Conservation (phyloP, 805 yeast species). For the Cyberlindnera mycetangii region DNA sequence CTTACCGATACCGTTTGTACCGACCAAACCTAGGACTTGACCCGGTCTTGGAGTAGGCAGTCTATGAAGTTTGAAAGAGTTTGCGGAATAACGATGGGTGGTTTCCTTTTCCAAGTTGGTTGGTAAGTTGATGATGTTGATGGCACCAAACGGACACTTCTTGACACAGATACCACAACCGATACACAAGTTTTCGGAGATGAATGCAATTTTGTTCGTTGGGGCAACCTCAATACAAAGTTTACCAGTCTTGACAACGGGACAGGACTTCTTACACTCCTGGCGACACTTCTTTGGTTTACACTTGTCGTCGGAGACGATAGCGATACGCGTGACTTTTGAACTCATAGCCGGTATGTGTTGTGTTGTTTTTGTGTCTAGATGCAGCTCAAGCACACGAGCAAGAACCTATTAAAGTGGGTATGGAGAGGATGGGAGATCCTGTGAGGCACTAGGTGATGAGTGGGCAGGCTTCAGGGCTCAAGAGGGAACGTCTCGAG, state of each 20-base stretch:
- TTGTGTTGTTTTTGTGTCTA: not conserved
- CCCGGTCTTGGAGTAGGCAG: constrained; percentile 99
- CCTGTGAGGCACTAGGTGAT: too few relatives aligned
- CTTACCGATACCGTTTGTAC: constrained; percentile 99
- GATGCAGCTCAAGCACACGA: too few relatives aligned
- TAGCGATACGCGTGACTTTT: constrained; percentile 82
- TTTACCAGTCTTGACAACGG: constrained; percentile 97
- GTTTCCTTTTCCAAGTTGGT: constrained; percentile 90
- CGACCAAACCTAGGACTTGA: constrained; percentile 95
- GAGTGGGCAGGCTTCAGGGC: too few relatives aligned
- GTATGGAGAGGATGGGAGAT: too few relatives aligned
- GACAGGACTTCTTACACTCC: constrained; percentile 96
- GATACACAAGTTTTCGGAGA: constrained; percentile 90
- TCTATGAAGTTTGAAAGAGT: constrained; percentile 94
- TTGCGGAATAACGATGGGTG: constrained; percentile 96
- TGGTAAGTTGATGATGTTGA: constrained; percentile 92
- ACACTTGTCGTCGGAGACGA: constrained; percentile 90
- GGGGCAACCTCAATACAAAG: constrained; percentile 96
- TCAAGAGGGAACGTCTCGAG: too few relatives aligned
- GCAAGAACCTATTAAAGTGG: too few relatives aligned
- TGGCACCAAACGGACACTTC: constrained; percentile 98
- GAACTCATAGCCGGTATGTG: constrained; percentile 10
- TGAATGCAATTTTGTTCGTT: constrained; percentile 86
- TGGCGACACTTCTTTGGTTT: constrained; percentile 98
- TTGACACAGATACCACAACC: constrained; percentile 99